A percentile compares a stretch with the other conserved stretches of the same genome.
phyloP scores from a whole-genome alignment of 352 stramenopile species.

The Globisporangium camurandrum region DNA sequence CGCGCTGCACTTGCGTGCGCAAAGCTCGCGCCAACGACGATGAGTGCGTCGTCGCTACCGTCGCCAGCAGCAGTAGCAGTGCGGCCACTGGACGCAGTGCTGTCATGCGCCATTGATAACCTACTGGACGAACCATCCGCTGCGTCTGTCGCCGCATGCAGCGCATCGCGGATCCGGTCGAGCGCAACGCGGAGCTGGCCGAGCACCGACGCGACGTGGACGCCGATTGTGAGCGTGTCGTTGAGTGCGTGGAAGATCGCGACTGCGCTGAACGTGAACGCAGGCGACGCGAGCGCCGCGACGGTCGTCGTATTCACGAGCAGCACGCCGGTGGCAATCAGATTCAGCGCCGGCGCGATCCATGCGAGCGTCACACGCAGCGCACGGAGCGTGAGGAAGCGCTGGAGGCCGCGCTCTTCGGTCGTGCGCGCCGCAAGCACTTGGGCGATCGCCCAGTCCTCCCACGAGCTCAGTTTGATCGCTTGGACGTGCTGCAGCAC shows the following conservation, averaged over 20 bases:
- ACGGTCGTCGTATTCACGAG: conserved; percentile 18
- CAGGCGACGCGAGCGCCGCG: conserved; percentile 20
- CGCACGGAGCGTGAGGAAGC: conserved; percentile 18
- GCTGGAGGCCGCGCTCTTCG: conserved; percentile 21
- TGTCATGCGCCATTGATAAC: no score
- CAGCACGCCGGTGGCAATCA: conserved; percentile 23
- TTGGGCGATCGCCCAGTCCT: conserved; percentile 38
- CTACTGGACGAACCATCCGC: background rate
- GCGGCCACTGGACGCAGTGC: no score
- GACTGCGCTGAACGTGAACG: conserved; percentile 26
- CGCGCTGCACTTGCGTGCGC: conserved; percentile 12
- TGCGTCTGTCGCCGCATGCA: conserved; percentile 7
- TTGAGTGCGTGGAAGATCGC: conserved; percentile 34
- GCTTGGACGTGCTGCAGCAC: conserved; percentile 11
- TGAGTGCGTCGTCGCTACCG: conserved; percentile 19
- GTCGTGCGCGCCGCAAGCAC: conserved; percentile 28
- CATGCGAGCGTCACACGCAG: conserved; percentile 29
- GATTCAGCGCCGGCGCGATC: conserved; percentile 25
- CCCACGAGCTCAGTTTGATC: conserved; percentile 54
- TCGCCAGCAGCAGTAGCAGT: no score
- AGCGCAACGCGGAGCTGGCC: conserved; percentile 24
- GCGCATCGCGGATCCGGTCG: conserved; percentile 17
- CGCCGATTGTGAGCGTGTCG: conserved; percentile 16
- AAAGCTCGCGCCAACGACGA: conserved; percentile 37
- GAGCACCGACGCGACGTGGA: conserved; percentile 13